These are phyloP conservation scores for Aristolochia californica DNA, from an alignment of 164 flowering plant species.

Conservation along the genomic window DNA sequence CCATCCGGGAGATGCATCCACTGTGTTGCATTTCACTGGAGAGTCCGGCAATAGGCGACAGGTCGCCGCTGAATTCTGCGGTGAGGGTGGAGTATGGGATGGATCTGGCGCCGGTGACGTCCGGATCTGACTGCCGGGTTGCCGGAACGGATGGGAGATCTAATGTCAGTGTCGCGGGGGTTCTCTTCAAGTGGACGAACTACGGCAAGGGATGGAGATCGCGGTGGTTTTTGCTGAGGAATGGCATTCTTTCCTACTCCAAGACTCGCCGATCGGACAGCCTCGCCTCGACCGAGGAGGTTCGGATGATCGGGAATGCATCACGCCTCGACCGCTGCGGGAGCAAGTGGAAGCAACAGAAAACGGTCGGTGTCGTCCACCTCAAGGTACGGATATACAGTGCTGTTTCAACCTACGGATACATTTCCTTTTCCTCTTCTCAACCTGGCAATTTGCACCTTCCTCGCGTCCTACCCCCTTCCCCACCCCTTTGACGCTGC, in stretches of 20 bases:
- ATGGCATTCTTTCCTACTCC: constrained; percentile 71
- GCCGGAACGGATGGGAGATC: constrained; percentile 28
- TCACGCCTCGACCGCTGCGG: constrained; percentile 20
- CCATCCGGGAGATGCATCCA: constrained; percentile 80
- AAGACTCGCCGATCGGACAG: constrained; percentile 48
- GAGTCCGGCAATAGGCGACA: constrained; percentile 34
- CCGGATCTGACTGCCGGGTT: constrained; percentile 38
- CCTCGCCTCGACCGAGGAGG: constrained; percentile 27
- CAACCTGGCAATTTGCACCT: not conserved
- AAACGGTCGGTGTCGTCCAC: constrained; percentile 51
- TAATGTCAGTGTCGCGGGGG: constrained; percentile 53
- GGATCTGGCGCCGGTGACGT: constrained; percentile 7
- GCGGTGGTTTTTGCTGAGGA: constrained; percentile 62
- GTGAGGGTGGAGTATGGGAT: constrained; percentile 5
- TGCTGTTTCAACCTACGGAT: not conserved
- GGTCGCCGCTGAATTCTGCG: constrained; percentile 22
- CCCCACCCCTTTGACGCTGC: not conserved
- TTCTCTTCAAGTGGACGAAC: constrained; percentile 88
- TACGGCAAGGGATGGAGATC: constrained; percentile 96
- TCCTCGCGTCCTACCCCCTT: not conserved
- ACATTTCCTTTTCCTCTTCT: not conserved
- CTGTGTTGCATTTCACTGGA: constrained; percentile 75
- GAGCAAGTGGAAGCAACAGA: constrained; percentile 34
- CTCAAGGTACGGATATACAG: constrained; percentile 44
- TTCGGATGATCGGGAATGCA: constrained; percentile 59